Base-by-base conservation (phyloP, 352 stramenopile genomes). In the Globisporangium acanthophoron region DNA sequence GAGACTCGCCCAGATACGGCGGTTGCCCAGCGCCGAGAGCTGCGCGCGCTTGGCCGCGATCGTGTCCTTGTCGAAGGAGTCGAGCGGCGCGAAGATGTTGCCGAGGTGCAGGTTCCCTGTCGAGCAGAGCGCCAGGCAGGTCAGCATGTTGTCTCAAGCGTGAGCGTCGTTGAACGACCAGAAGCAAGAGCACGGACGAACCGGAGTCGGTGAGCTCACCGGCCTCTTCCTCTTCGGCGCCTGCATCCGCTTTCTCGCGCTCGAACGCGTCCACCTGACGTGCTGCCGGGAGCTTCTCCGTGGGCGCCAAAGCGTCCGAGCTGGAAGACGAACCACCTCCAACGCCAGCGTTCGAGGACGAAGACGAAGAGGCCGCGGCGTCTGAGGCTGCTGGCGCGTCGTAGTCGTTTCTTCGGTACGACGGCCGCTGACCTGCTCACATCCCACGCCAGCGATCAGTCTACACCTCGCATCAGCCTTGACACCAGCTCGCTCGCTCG, bases 1-100 rank as follows among this genome's bases (percentile, higher is more conserved):
- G 12, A 94, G 71, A 52, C 80, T 94, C 45, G 85, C 79, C 85
- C 85, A 94, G 43, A 94, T 92, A 20, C 85, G 78, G 13, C 81
- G 80, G 39, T 92, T 94, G 35, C 77, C 80, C 4, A 92, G 65
- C 33, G 78, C 80, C 35, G 78, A 67, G 7, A 94, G 67, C 56
- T 92, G 80, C 12, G 82, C 80, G 18, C 85, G 82, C 53, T 94
- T 94, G 16, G 79, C 79, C n/a, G 85, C 81, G 27, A 94, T 78
- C 8, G 82, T 76, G 37, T 94, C 81, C 54, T 88, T 88, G 53
- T 90, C 75, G 52, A 92, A 91, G 49, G 67, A 82, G 40, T 89
- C 80, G 18, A 94, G 61, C 45, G 83, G 85, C 16, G 81, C 77
- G 56, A 88, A 92, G 45, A 92, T 82, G 55, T 59, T 87, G 20